Conservation (phyloP, 176 grass and related monocot species). For the Poa annua region DNA sequence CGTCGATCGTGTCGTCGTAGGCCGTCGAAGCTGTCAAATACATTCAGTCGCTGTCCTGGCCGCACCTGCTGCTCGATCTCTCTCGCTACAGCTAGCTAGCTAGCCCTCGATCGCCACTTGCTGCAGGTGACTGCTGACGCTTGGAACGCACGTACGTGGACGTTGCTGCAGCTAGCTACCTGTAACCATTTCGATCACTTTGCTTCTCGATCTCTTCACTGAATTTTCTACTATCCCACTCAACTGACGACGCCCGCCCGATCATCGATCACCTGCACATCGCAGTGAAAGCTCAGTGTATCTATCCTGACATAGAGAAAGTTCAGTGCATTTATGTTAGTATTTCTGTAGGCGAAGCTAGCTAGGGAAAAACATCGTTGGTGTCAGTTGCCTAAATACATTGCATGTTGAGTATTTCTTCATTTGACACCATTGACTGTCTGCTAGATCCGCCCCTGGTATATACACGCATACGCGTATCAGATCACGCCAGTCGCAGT, state of each 20-base stretch:
- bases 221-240: not conserved
- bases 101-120: slow-evolving; percentile 16
- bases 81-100: not conserved
- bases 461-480: not conserved
- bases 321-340: not conserved
- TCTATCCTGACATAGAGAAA: not conserved
- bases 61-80: slow-evolving; percentile 28
- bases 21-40: slow-evolving; percentile 10
- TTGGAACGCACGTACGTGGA: not conserved
- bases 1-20: slow-evolving; percentile 12
- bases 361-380: no score
- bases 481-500: not conserved
- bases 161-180: not conserved
- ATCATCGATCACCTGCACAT: not conserved
- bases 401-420: no score
- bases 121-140: slow-evolving; percentile 28
- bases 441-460: no score
- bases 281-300: not conserved
- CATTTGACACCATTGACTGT: no score
- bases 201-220: not conserved
- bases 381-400: no score
- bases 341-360: not conserved
- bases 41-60: slow-evolving; percentile 10
- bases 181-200: not conserved
- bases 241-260: not conserved